These are phyloP conservation scores for Hypoxylon sp. DNA, from an alignment of 2,329 filamentous ascomycete genomes.

Conservation along the genomic window DNA sequence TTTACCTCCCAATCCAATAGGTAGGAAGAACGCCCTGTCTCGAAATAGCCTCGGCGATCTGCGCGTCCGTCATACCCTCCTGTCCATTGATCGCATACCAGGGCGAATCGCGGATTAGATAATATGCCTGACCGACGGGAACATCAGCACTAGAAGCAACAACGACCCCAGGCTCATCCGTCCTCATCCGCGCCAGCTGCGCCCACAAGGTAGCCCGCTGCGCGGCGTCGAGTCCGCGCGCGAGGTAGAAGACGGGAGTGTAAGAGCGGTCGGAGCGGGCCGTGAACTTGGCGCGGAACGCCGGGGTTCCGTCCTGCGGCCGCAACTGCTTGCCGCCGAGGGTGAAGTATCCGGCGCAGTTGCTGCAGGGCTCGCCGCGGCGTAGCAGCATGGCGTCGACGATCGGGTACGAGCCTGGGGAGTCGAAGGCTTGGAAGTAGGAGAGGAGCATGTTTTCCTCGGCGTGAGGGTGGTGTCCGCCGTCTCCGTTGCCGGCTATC, in stretches of 20 bases:
- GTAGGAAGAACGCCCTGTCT: conserved; percentile 47
- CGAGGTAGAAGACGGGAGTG: conserved; percentile 53
- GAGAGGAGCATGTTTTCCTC: conserved; percentile 53
- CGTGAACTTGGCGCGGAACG: conserved; percentile 54
- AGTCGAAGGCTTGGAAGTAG: conserved; percentile 53
- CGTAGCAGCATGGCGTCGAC: conserved; percentile 52
- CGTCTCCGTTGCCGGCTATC: conserved; percentile 28
- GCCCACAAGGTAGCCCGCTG: conserved; percentile 47
- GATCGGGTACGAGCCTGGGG: conserved; percentile 53
- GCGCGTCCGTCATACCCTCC: conserved; percentile 52
- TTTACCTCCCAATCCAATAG: conserved; percentile 52
- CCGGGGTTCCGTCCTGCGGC: conserved; percentile 40
- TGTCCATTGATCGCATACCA: conserved; percentile 54
- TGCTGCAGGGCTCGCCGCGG: conserved; percentile 50
- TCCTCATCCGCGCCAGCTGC: conserved; percentile 51
- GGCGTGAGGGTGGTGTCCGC: conserved; percentile 45
- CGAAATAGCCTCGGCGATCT: conserved; percentile 51
- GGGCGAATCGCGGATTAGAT: conserved; percentile 49
- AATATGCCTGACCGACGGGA: conserved; percentile 50
- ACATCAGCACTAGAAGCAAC: conserved; percentile 42
- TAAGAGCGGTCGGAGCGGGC: conserved; percentile 51
- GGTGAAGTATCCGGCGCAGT: conserved; percentile 52
- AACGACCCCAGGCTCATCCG: conserved; percentile 42
- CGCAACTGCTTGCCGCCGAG: conserved; percentile 49
- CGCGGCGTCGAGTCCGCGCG: conserved; percentile 45